Conservation (phyloP, 2,329 filamentous ascomycete genomes). For the Diatrype stigma region DNA sequence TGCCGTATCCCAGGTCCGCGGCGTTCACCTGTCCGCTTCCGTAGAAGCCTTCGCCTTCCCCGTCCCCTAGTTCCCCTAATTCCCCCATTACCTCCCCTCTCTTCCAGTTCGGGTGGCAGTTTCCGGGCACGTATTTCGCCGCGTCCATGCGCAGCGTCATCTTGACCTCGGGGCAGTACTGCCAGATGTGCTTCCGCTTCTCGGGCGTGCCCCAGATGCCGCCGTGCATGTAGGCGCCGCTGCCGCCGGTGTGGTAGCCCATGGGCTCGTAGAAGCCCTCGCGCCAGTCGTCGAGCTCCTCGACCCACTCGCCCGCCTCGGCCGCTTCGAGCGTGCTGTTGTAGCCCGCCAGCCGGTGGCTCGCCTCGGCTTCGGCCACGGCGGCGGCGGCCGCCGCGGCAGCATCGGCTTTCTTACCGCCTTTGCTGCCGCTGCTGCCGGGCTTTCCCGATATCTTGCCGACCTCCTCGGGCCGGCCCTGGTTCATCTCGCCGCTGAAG, state of each 20-base stretch:
- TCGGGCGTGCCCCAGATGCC: constrained; percentile 46
- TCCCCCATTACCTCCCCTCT: no score
- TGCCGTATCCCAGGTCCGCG: constrained; percentile 30
- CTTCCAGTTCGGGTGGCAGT: constrained; percentile 44
- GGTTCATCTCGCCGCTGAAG: constrained; percentile 48
- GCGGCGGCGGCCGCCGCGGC: no score
- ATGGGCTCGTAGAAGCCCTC: constrained; percentile 53
- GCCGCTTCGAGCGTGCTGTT: constrained; percentile 25
- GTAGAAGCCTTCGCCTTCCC: constrained; percentile 9
- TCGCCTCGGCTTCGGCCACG: constrained; percentile 1
- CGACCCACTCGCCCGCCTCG: constrained; percentile 28
- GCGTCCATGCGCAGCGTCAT: constrained; percentile 54
- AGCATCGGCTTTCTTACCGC: no score
- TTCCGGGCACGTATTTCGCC: constrained; percentile 45
- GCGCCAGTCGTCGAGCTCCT: constrained; percentile 46
- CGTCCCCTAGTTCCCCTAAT: no score
- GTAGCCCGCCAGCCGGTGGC: constrained; percentile 9
- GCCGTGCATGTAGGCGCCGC: constrained; percentile 40
- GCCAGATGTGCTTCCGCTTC: constrained; percentile 47
- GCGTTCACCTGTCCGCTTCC: constrained; percentile 14
- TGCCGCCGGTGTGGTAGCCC: constrained; percentile 54
- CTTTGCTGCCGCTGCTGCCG: not conserved
- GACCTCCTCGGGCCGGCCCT: constrained; percentile 29
- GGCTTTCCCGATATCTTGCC: constrained; percentile 12
- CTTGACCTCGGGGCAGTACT: constrained; percentile 57